Evolutionary conservation across 2,329 filamentous ascomycete genomes (phyloP).

Genomic region (Verticillium alfalfae): DNA sequence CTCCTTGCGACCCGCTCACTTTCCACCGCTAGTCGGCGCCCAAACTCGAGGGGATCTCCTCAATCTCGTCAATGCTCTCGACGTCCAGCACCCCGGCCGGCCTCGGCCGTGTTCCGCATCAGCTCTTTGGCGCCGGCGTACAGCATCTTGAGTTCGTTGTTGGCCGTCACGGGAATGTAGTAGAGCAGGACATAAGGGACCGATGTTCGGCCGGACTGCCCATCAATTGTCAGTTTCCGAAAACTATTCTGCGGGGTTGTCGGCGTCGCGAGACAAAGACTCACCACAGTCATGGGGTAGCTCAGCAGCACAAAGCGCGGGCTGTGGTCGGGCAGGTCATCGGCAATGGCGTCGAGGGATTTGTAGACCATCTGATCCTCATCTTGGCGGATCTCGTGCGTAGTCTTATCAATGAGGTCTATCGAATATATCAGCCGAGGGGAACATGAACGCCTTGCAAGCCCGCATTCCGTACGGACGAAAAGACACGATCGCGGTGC

Average conservation of each 20-base stretch:
- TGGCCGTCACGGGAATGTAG: conserved; percentile 90
- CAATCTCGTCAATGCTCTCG: conserved; percentile 71
- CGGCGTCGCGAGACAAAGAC: conserved; percentile 13
- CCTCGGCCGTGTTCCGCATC: conserved; percentile 89
- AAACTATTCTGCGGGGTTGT: background rate
- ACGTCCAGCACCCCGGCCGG: conserved; percentile 85
- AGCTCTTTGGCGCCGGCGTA: conserved; percentile 95
- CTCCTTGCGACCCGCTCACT: background rate
- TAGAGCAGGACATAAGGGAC: conserved; percentile 94
- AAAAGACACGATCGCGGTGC: background rate
- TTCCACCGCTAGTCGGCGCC: conserved; percentile 7
- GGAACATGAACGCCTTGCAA: background rate
- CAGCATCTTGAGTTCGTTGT: conserved; percentile 80
- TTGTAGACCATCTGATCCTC: conserved; percentile 74
- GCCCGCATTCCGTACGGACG: background rate
- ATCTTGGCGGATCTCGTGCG: conserved; percentile 81
- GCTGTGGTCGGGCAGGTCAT: conserved; percentile 88
- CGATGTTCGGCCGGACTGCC: conserved; percentile 77
- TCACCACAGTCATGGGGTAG: conserved; percentile 81
- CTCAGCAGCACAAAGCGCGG: conserved; percentile 87
- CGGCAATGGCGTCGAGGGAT: conserved; percentile 72
- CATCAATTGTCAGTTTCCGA: background rate
- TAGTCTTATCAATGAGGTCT: conserved; percentile 90
- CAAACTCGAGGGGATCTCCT: conserved; percentile 69
- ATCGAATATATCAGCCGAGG: conserved; percentile 4